Conservation (phyloP, 2,329 filamentous ascomycete species). For the Rhynchosporium graminicola region DNA sequence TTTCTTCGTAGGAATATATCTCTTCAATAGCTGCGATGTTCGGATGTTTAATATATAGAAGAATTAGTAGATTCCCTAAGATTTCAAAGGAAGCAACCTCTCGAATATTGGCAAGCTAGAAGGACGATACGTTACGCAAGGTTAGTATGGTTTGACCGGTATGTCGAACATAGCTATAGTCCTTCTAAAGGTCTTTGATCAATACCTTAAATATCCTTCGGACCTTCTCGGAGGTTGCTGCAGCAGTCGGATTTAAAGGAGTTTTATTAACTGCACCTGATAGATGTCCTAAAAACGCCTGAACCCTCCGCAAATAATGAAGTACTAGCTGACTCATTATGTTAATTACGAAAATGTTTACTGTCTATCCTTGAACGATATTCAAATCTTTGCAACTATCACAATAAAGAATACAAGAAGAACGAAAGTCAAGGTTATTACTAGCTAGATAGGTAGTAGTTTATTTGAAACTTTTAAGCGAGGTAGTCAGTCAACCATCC, state of each 20-base stretch:
- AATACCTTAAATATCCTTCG: not conserved
- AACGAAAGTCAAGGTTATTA: not conserved
- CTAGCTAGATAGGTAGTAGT: not conserved
- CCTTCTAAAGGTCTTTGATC: not conserved
- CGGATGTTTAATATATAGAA: no score
- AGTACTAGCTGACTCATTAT: not conserved
- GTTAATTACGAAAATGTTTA: not conserved
- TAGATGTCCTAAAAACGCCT: not conserved
- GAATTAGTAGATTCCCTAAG: no score
- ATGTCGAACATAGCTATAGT: not conserved
- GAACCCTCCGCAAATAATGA: not conserved
- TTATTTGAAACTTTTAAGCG: not conserved
- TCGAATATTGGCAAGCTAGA: no score
- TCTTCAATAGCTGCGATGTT: no score
- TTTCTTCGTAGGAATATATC: no score
- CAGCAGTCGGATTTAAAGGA: not conserved
- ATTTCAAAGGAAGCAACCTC: no score
- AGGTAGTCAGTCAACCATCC: not conserved
- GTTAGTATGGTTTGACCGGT: no score
- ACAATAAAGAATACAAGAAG: not conserved
- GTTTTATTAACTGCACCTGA: not conserved
- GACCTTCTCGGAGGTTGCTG: not conserved
- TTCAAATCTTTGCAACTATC: not conserved
- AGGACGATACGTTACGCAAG: no score
- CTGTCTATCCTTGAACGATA: not conserved